Evolutionary conservation across 805 yeast genomes (phyloP).

Genomic region (Candida piceae): DNA sequence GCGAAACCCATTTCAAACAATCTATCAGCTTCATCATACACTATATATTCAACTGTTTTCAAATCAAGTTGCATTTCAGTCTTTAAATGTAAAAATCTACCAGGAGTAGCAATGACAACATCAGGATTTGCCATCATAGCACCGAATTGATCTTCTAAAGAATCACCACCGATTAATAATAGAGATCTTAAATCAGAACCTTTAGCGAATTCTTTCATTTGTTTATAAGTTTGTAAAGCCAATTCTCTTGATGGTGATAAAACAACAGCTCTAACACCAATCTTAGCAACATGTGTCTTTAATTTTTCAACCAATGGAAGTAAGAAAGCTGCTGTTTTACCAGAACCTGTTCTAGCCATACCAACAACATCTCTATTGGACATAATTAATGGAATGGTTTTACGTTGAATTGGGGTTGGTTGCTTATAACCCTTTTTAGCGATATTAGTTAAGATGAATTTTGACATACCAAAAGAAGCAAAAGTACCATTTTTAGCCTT

Average conservation of each 20-base stretch:
- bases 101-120: constrained; percentile 94
- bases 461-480: constrained; percentile 85
- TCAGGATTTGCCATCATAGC: constrained; percentile 95
- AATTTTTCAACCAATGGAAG: constrained; percentile 85
- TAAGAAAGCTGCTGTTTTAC: constrained; percentile 96
- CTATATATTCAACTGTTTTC: constrained; percentile 79
- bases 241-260: constrained; percentile 94
- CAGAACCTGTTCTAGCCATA: constrained; percentile 99
- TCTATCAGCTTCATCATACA: constrained; percentile 96
- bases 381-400: constrained; percentile 85
- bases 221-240: constrained; percentile 88
- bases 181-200: constrained; percentile 81
- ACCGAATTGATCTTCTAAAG: constrained; percentile 93
- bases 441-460: constrained; percentile 62
- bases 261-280: constrained; percentile 85
- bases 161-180: constrained; percentile 93
- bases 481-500: constrained; percentile 77
- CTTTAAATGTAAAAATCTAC: constrained; percentile 91
- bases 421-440: constrained; percentile 82
- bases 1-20: constrained; percentile 95
- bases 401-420: constrained; percentile 97
- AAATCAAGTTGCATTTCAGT: constrained; percentile 92
- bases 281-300: constrained; percentile 76
- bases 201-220: constrained; percentile 78
- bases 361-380: constrained; percentile 93